Evolutionary conservation across 2,329 filamentous ascomycete genomes (phyloP).

Genomic region (Pseudophaeomoniella oleicola): DNA sequence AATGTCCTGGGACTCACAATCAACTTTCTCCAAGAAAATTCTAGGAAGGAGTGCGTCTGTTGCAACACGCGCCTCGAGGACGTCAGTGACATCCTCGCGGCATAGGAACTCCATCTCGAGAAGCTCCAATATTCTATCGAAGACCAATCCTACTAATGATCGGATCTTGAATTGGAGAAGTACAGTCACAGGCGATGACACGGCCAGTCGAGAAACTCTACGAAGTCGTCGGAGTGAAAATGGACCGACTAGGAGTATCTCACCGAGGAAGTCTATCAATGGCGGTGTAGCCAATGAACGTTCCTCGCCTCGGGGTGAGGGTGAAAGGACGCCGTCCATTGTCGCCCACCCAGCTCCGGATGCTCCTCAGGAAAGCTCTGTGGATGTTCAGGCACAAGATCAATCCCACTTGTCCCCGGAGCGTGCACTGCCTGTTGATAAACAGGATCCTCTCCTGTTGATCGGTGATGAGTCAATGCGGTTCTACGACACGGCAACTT

Average conservation of each 20-base stretch:
- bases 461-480: constrained; percentile 9
- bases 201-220: constrained; percentile 30
- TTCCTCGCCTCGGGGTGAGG: constrained; percentile 2
- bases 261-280: constrained; percentile 30
- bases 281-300: constrained; percentile 5
- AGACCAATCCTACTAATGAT: constrained; percentile 43
- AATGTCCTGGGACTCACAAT: constrained; percentile 65
- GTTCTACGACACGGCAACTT: constrained; percentile 3
- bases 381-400: constrained; percentile 1
- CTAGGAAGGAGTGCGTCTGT: constrained; percentile 41
- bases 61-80: constrained; percentile 37
- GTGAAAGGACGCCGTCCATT: constrained; percentile 82
- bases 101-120: constrained; percentile 23
- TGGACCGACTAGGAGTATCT: constrained; percentile 25
- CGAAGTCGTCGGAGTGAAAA: constrained; percentile 13
- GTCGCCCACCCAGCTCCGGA: constrained; percentile 78
- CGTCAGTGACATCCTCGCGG: constrained; percentile 25
- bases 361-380: constrained; percentile 3
- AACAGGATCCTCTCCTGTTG: constrained; percentile 8
- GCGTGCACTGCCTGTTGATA: constrained; percentile 2
- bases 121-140: constrained; percentile 15
- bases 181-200: constrained; percentile 41
- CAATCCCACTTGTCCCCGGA: constrained; percentile 4
- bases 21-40: constrained; percentile 58
- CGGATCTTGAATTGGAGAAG: constrained; percentile 83